Evolutionary conservation across 2,329 filamentous ascomycete genomes (phyloP).

Genomic region (Microcyclosporella mali): DNA sequence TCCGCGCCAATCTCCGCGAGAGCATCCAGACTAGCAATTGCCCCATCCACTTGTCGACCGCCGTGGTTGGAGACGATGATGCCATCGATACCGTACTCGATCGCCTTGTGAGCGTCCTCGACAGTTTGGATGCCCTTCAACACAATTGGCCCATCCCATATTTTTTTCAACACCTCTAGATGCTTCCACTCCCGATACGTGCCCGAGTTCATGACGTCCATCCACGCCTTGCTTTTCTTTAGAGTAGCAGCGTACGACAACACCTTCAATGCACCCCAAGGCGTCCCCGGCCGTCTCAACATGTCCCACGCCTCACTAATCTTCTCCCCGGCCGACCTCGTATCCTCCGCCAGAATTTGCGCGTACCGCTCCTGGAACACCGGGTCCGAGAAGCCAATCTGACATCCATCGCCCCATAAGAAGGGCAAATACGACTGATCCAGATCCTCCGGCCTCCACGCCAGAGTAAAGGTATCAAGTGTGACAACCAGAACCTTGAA

Average conservation of each 20-base stretch:
- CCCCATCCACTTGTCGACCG: constrained; percentile 48
- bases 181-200: constrained; percentile 51
- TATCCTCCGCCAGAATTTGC: constrained; percentile 35
- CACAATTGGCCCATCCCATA: constrained; percentile 61
- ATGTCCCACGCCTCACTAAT: constrained; percentile 34
- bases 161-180: constrained; percentile 49
- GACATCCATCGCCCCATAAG: constrained; percentile 44
- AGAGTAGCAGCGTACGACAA: constrained; percentile 31
- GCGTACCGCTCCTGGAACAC: constrained; percentile 51
- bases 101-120: constrained; percentile 43
- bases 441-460: constrained; percentile 54
- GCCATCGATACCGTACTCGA: constrained; percentile 44
- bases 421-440: constrained; percentile 21
- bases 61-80: constrained; percentile 52
- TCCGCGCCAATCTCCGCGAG: constrained; percentile 58
- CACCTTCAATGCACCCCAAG: constrained; percentile 30
- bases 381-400: constrained; percentile 51
- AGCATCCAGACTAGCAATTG: constrained; percentile 47
- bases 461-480: constrained; percentile 63
- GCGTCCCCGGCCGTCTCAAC: constrained; percentile 32
- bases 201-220: constrained; percentile 30
- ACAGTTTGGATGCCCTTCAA: constrained; percentile 55
- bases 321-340: constrained; percentile 28
- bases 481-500: constrained; percentile 65
- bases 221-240: constrained; percentile 34